phyloP scores from a whole-genome alignment of 495 filamentous ascomycete genomes.

The Xanthoparmelia taractica region DNA sequence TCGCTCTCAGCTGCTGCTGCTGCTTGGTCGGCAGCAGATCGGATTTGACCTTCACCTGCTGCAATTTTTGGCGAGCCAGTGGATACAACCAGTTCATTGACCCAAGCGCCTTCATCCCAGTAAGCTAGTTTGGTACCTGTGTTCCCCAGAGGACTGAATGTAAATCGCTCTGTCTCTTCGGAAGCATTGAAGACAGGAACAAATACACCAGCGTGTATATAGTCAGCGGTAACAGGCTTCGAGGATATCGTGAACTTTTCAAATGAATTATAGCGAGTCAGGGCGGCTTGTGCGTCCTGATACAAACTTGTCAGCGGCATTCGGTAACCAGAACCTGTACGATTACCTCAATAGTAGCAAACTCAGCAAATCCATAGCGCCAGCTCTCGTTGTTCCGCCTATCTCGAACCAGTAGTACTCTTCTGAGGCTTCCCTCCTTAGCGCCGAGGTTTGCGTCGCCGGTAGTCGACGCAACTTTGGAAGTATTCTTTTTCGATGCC shows the following conservation, averaged over 20 bases:
- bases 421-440: conserved; percentile 63
- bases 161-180: conserved; percentile 50
- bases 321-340: neutral
- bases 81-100: conserved; percentile 56
- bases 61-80: conserved; percentile 36
- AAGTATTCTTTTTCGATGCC: conserved; percentile 45
- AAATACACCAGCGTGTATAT: conserved; percentile 84
- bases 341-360: conserved; percentile 52
- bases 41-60: conserved; percentile 27
- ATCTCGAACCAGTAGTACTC: conserved; percentile 74
- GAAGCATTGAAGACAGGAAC: conserved; percentile 59
- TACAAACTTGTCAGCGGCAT: neutral
- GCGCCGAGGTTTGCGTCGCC: conserved; percentile 68
- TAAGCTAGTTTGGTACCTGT: conserved; percentile 64
- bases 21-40: conserved; percentile 23
- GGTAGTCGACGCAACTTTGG: conserved; percentile 68
- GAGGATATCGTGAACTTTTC: conserved; percentile 83
- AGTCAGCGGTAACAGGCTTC: conserved; percentile 63
- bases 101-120: conserved; percentile 77
- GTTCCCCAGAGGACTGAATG: conserved; percentile 67
- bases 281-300: conserved; percentile 70
- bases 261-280: conserved; percentile 64
- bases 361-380: conserved; percentile 87
- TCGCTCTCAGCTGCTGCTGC: conserved; percentile 36
- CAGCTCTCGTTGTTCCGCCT: conserved; percentile 67